phyloP scores from a whole-genome alignment of 306 rosid genomes.

The Morella rubra region DNA sequence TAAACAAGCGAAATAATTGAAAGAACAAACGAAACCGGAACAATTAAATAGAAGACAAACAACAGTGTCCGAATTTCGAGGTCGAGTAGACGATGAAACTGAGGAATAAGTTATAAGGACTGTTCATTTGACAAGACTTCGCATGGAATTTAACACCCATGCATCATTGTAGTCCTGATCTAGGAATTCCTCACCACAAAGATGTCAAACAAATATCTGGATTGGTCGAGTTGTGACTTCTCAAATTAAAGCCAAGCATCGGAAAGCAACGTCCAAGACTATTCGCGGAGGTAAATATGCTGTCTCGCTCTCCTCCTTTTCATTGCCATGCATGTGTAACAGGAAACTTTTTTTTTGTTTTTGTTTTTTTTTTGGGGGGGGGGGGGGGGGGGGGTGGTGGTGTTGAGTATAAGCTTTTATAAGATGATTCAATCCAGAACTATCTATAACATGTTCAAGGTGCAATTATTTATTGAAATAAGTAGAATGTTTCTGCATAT shows the following conservation, averaged over 20 bases:
- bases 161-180: no score
- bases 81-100: slow-evolving; percentile 24
- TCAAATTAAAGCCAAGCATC: neutral
- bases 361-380: no score
- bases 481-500: no score
- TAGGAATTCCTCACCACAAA: neutral
- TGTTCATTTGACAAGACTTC: slow-evolving; percentile 29
- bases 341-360: no score
- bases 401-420: no score
- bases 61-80: neutral
- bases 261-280: neutral
- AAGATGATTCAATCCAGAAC: no score
- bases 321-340: no score
- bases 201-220: neutral
- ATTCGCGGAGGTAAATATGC: neutral
- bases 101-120: slow-evolving; percentile 26
- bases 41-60: neutral
- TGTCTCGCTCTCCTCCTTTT: slow-evolving; percentile 3
- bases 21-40: neutral
- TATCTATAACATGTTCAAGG: no score
- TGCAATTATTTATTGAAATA: no score
- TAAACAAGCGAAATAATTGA: no score
- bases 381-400: no score
- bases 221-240: neutral
- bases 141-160: slow-evolving; percentile 38